Evolutionary conservation across 2,329 filamentous ascomycete species (phyloP).

Genomic region (Simplicillium aogashimaense): DNA sequence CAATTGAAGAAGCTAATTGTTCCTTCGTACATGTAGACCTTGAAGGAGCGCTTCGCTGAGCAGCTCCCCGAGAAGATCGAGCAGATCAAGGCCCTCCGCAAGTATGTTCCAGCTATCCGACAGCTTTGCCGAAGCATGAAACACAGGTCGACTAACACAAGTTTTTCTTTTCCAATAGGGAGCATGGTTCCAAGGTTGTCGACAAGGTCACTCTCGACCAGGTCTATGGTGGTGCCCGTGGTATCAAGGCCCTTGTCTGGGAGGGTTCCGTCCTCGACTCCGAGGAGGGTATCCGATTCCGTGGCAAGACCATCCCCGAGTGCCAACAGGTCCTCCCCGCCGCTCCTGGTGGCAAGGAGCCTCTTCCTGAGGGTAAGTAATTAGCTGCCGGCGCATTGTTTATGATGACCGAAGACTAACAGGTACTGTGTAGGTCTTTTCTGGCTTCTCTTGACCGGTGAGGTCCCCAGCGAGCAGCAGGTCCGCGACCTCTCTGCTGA

Average conservation of each 20-base stretch:
- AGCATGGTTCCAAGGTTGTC: slow-evolving; percentile 88
- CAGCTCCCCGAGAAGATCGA: slow-evolving; percentile 94
- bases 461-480: slow-evolving; percentile 96
- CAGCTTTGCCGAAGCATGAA: slow-evolving; percentile 5
- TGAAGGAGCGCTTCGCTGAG: slow-evolving; percentile 98
- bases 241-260: slow-evolving; percentile 98
- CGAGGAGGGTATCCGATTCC: slow-evolving; percentile 98
- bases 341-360: slow-evolving; percentile 92
- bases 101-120: slow-evolving; percentile 47
- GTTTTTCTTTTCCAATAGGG: slow-evolving; percentile 40
- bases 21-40: slow-evolving; percentile 47
- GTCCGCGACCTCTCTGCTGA: slow-evolving; percentile 96
- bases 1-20: slow-evolving; percentile 5
- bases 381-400: not conserved
- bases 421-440: slow-evolving; percentile 61
- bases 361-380: slow-evolving; percentile 74
- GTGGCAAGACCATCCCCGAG: slow-evolving; percentile 97
- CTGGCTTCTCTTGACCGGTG: slow-evolving; percentile 97
- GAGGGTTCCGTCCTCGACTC: slow-evolving; percentile 96
- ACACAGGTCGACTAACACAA: slow-evolving; percentile 5
- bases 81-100: slow-evolving; percentile 97
- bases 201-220: slow-evolving; percentile 99
- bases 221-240: slow-evolving; percentile 97
- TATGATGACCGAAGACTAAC: slow-evolving; percentile 7
- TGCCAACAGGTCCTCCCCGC: slow-evolving; percentile 97